These are phyloP conservation scores for Salix suchowensis DNA, from an alignment of 345 rosid species.

Conservation along the genomic window DNA sequence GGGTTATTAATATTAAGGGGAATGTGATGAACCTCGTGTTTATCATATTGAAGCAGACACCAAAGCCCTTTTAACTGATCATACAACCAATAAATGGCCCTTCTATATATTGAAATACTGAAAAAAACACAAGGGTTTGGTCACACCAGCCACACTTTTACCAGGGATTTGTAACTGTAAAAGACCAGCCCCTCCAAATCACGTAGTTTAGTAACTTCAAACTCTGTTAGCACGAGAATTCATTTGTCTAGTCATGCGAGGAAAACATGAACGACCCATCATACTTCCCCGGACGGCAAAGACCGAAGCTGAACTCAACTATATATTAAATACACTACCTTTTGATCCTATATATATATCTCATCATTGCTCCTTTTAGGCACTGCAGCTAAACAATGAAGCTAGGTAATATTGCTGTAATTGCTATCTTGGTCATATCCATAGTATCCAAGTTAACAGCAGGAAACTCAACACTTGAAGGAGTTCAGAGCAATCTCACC, in stretches of 20 bases:
- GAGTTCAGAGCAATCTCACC: slow-evolving; percentile 8
- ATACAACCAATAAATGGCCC: background rate
- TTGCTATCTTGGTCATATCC: slow-evolving; percentile 5
- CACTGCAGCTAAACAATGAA: slow-evolving; percentile 7
- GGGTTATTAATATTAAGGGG: background rate
- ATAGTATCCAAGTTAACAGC: background rate
- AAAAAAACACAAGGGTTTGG: background rate
- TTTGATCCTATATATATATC: background rate
- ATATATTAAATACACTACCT: background rate
- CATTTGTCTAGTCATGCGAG: slow-evolving; percentile 14
- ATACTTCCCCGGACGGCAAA: background rate
- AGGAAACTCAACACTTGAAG: background rate
- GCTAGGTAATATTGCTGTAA: slow-evolving; percentile 4
- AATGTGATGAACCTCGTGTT: background rate
- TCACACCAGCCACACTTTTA: slow-evolving; percentile 1
- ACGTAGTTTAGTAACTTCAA: slow-evolving; percentile 6
- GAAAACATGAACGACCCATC: slow-evolving; percentile 35
- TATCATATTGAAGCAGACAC: background rate
- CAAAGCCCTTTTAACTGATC: background rate
- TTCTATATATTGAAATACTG: background rate
- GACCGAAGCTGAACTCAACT: background rate
- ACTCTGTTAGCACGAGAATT: slow-evolving; percentile 26
- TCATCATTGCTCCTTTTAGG: background rate
- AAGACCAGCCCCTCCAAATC: background rate
- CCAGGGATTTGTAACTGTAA: slow-evolving; percentile 1